These are phyloP conservation scores for Carex pumila DNA, from an alignment of 176 grass and related monocot species.

Conservation along the genomic window DNA sequence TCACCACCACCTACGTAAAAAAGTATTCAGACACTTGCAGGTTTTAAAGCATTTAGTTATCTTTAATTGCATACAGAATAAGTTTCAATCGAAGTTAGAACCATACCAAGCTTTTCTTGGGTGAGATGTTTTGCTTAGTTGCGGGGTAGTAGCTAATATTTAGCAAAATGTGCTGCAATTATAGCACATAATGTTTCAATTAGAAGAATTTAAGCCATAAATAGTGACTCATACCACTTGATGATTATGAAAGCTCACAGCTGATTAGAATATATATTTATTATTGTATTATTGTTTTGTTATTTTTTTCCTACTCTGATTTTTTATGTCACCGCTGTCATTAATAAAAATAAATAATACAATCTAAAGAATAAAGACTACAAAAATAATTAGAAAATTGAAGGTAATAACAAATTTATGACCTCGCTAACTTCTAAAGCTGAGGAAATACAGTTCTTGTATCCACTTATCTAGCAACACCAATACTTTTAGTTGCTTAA, in stretches of 20 bases:
- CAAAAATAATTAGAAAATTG: too few relatives aligned
- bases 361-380: too few relatives aligned
- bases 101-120: constrained; percentile 52
- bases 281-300: background rate
- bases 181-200: background rate
- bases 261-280: background rate
- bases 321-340: too few relatives aligned
- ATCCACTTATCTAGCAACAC: too few relatives aligned
- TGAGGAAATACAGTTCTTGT: too few relatives aligned
- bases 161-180: constrained; percentile 57
- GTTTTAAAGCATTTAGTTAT: background rate
- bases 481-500: too few relatives aligned
- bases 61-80: background rate
- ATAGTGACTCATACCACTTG: background rate
- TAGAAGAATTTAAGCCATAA: background rate
- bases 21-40: background rate
- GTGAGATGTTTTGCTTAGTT: constrained; percentile 56
- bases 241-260: background rate
- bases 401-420: too few relatives aligned
- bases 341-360: too few relatives aligned
- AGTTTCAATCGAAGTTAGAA: constrained; percentile 1
- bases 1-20: constrained; percentile 31
- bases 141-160: constrained; percentile 95
- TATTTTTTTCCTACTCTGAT: too few relatives aligned
- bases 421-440: too few relatives aligned